Percentiles rank a stretch among this genome's conserved stretches.
Evolutionary conservation across 2,329 filamentous ascomycete genomes (phyloP).

Genomic region (Xylariaceae sp.): DNA sequence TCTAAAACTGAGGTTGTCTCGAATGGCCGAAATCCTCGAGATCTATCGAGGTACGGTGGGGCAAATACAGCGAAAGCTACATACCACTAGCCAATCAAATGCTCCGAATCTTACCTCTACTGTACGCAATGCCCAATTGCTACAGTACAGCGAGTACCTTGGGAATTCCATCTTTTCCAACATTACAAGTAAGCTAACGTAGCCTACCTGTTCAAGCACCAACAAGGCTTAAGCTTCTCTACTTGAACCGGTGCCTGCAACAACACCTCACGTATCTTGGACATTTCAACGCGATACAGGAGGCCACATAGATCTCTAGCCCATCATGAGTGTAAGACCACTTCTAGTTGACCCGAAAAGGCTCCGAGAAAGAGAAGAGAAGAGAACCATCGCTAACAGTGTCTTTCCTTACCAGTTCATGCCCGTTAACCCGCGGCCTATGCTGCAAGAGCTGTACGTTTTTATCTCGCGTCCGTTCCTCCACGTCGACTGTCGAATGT

Average conservation of each 20-base stretch:
- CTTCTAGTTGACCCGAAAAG: not conserved
- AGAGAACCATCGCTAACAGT: slow-evolving; percentile 4
- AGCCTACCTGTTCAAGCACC: too few relatives aligned
- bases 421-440: slow-evolving; percentile 92
- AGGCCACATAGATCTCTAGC: slow-evolving; percentile 11
- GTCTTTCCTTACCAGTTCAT: slow-evolving; percentile 56
- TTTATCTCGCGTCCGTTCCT: slow-evolving; percentile 28
- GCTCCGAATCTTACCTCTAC: too few relatives aligned
- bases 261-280: not conserved
- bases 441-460: slow-evolving; percentile 82
- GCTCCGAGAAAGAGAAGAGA: too few relatives aligned
- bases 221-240: too few relatives aligned
- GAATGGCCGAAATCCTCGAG: too few relatives aligned
- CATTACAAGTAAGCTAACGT: not conserved
- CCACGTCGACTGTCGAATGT: too few relatives aligned
- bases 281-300: too few relatives aligned
- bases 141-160: too few relatives aligned
- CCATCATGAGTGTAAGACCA: slow-evolving; percentile 33
- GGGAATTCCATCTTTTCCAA: slow-evolving; percentile 7
- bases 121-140: too few relatives aligned
- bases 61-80: slow-evolving; percentile 2
- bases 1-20: not conserved
- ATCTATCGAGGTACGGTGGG: too few relatives aligned
- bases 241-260: not conserved
- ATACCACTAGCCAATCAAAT: slow-evolving; percentile 6